Percentiles rank a stretch among this genome's conserved stretches.
Conservation (phyloP, 2,329 filamentous ascomycete species). For the Coniochaeta sp. region DNA sequence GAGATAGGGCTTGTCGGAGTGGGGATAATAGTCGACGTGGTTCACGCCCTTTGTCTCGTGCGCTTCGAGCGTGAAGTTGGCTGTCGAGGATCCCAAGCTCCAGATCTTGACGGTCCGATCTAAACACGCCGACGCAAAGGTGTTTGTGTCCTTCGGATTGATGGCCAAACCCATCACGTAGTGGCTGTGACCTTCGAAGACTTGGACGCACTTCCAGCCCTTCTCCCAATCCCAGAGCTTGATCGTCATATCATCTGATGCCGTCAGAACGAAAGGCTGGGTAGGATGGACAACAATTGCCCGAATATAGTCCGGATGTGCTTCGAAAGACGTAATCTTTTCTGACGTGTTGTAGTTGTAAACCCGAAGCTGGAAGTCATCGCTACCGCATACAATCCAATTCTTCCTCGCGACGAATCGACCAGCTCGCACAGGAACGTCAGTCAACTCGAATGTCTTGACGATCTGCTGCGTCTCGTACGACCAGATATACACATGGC, state of each 20-base stretch:
- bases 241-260: conserved; percentile 97
- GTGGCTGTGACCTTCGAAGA: conserved; percentile 93
- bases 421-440: conserved; percentile 94
- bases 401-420: conserved; percentile 97
- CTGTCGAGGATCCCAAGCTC: conserved; percentile 86
- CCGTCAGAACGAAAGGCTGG: conserved; percentile 91
- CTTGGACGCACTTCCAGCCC: conserved; percentile 93
- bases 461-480: conserved; percentile 95
- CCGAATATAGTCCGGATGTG: conserved; percentile 96
- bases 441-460: conserved; percentile 97
- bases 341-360: conserved; percentile 99
- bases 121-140: conserved; percentile 84
- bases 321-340: conserved; percentile 95
- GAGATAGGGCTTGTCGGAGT: conserved; percentile 74
- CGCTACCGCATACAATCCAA: conserved; percentile 94
- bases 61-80: conserved; percentile 94
- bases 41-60: conserved; percentile 98
- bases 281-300: conserved; percentile 94
- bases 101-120: conserved; percentile 81
- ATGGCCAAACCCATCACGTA: conserved; percentile 89
- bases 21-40: conserved; percentile 84
- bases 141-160: conserved; percentile 96
- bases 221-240: conserved; percentile 99
- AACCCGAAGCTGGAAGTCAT: conserved; percentile 81
- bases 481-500: conserved; percentile 99